These are phyloP conservation scores for Heracleum sosnowskyi DNA, from an alignment of 129 eudicot species.

Conservation along the genomic window DNA sequence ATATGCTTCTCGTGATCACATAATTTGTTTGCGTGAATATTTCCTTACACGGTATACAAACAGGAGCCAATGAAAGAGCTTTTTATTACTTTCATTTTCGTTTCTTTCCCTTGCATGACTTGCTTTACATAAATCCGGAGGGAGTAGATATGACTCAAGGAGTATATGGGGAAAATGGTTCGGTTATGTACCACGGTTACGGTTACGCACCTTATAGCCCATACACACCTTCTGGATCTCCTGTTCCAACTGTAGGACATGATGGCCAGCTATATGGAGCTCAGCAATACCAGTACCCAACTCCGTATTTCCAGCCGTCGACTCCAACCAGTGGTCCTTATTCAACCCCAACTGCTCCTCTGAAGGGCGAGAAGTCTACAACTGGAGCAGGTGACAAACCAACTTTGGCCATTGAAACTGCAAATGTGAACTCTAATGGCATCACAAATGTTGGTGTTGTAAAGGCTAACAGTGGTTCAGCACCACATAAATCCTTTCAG, in stretches of 20 bases:
- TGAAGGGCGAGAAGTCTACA: slow-evolving; percentile 47
- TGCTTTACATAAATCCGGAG: slow-evolving; percentile 36
- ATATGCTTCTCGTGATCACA: no score
- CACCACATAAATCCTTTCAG: slow-evolving; percentile 34
- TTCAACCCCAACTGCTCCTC: slow-evolving; percentile 34
- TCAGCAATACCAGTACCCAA: slow-evolving; percentile 66
- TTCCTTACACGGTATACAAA: no score
- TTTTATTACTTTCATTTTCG: no score
- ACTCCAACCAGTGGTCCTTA: slow-evolving; percentile 49
- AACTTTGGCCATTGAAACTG: slow-evolving; percentile 42
- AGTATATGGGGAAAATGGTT: slow-evolving; percentile 61
- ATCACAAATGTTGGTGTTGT: slow-evolving; percentile 28
- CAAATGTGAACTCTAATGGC: slow-evolving; percentile 37
- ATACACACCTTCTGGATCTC: slow-evolving; percentile 71
- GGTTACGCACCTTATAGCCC: slow-evolving; percentile 68
- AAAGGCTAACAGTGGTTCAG: slow-evolving; percentile 44
- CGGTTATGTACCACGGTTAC: slow-evolving; percentile 58
- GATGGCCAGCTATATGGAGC: slow-evolving; percentile 76
- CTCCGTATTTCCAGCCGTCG: slow-evolving; percentile 56
- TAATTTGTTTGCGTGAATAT: no score
- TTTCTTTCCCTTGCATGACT: no score
- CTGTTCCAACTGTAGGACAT: slow-evolving; percentile 63
- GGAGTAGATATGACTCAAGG: slow-evolving; percentile 73
- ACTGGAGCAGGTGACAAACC: slow-evolving; percentile 36
- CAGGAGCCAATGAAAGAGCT: no score